Percentiles rank a stretch among this genome's conserved stretches.
Evolutionary conservation across 140 eudicot species (phyloP).

Genomic region (Oenanthe javanica): DNA sequence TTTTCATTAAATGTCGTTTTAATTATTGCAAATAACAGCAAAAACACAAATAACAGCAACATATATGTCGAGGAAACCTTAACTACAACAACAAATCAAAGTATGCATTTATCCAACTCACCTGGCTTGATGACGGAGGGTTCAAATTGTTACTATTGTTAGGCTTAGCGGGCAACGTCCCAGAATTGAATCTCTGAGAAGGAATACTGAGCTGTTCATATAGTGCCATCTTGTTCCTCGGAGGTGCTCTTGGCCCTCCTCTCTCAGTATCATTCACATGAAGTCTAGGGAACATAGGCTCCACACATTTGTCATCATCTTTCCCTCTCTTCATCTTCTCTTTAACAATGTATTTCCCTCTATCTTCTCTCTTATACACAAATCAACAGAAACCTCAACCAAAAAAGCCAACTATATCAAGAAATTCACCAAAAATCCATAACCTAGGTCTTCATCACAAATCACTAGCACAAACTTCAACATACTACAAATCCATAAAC

Average conservation of each 20-base stretch:
- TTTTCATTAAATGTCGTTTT: too few relatives aligned
- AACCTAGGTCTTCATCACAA: not conserved
- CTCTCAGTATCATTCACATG: slow-evolving; percentile 93
- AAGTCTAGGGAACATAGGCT: slow-evolving; percentile 97
- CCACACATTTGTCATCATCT: slow-evolving; percentile 74
- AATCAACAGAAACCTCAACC: slow-evolving; percentile 18
- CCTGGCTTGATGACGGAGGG: slow-evolving; percentile 47
- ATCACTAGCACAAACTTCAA: slow-evolving; percentile 3
- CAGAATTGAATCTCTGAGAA: slow-evolving; percentile 64
- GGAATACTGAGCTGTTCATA: slow-evolving; percentile 96
- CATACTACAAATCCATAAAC: not conserved
- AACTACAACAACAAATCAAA: not conserved
- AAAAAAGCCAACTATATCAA: not conserved
- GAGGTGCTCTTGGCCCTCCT: slow-evolving; percentile 99
- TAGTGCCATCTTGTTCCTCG: slow-evolving; percentile 98
- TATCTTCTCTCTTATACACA: slow-evolving; percentile 3
- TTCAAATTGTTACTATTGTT: slow-evolving; percentile 14
- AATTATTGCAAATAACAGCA: not conserved
- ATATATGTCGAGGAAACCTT: not conserved
- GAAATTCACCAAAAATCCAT: not conserved
- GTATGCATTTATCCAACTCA: slow-evolving; percentile 12
- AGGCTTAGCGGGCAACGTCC: slow-evolving; percentile 21
- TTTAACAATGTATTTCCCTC: not conserved
- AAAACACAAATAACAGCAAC: not conserved
- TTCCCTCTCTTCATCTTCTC: slow-evolving; percentile 71